Base-by-base conservation (phyloP, 2,329 filamentous ascomycete species). In the Colletotrichum nymphaeae region DNA sequence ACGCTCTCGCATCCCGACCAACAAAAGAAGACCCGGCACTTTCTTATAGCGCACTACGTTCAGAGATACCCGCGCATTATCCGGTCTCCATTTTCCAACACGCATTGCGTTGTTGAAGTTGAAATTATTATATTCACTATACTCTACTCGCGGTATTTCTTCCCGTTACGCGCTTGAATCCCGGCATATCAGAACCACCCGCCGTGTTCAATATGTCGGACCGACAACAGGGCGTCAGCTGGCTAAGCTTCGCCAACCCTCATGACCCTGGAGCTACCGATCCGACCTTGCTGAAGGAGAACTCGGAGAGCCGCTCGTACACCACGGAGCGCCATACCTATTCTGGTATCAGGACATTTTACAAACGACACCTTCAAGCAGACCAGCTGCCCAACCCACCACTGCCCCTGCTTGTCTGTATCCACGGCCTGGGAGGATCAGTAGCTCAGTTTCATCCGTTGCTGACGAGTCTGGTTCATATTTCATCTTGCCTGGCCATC, bases 401-500 rank as follows among this genome's bases (percentile, higher is more conserved):
- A 1, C 88, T 89, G 0, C 97, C 97, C 1, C 85, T 99, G 11
- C 85, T 98, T 4, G 95, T 98, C 56, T 98, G 97, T 80, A 88
- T 98, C 70, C 97, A 98, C 79, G 97, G 97, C 1, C 88, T 98
- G 11, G 97, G 96, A n/a, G 97, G 97, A 62, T 97, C 94, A 0
- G 89, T 95, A 28, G 93, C 95, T 12, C 97, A 98, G 79, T 98
- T 98, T 80, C 89, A 94, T 68, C 91, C 93, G 35, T 85, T 98
- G 5, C 84, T 98, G 19, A 93, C 91, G 24, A 97, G 94, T 81
- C 87, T 99, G 60, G 90, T 93, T 63, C 95, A 97, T 79, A 86
- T 95, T 62, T 95, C 94, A 14, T 93, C 95, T 60, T 97, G 95
- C 80, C 88, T 97, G 52, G 94, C 95, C 4, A 91, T 98, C 75